Base-by-base conservation (phyloP, 192 early-diverging fungal genomes). In the Chytriomyces sp. region DNA sequence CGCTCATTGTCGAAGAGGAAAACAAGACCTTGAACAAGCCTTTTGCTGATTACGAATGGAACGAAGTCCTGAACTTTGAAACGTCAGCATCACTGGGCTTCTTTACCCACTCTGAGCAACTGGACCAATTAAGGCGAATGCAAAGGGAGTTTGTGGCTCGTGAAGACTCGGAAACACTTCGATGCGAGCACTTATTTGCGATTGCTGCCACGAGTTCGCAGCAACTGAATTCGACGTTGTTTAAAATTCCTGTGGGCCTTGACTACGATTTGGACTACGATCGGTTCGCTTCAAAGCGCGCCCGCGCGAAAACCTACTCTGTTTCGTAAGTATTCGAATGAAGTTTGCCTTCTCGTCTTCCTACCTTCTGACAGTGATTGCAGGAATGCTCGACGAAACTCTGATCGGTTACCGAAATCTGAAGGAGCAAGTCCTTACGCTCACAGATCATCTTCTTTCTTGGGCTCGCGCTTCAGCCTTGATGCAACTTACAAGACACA, bases 61-160 rank as follows among this genome's bases (percentile, higher is more conserved):
- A 91, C 1, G 92, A 94, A 82, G 91, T 92, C 8, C 89, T 91
- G 5, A 88, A 82, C 18, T 70, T 86, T 16, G 83, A 86, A 28
- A 82, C 83, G n/a, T 87, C 85, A 0, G 77, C 91, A 48, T 85
- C 89, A 48, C 48, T 92, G 2, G 86, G 89, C 13, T 65, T 91
- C 1, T 91, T 87, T 49, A 76, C 76, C 7, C 86, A 86, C 20
- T 85, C 84, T 3, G 84, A 87, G 3, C 79, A 86, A 50, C 88
- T 90, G 87, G 79, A 79, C 57, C 77, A 83, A 18, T 35, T 64
- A 48, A 77, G 87, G 35, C 71, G 77, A n/a, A 81, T 79, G 8
- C 92, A 93, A 70, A 85, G 90, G 59, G 78, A 79, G 6, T 92
- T 87, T 82, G 82, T 94, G 60, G 77, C 77, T 26, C 79, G 78